Conservation (phyloP, 257 asterid species). For the Knoxia roxburghii region DNA sequence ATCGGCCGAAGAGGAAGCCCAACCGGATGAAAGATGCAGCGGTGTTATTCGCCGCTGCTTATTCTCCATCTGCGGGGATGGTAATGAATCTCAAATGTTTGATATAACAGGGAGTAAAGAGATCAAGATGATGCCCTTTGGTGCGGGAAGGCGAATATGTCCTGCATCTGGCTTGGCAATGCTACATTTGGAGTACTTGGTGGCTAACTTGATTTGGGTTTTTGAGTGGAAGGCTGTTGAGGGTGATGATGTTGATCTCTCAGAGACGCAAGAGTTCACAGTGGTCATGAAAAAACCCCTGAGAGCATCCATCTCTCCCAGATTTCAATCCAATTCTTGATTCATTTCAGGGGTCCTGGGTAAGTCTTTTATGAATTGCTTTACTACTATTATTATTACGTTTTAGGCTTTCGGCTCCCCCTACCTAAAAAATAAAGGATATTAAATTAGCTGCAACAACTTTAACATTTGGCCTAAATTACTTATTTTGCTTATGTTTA, state of each 20-base stretch:
- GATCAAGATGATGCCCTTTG: conserved; percentile 88
- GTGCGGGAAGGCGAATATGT: conserved; percentile 64
- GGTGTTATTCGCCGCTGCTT: no score
- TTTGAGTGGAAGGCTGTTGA: conserved; percentile 34
- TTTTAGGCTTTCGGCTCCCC: no score
- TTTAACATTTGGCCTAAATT: no score
- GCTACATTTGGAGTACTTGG: conserved; percentile 64
- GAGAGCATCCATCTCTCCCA: conserved; percentile 17
- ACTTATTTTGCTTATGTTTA: no score
- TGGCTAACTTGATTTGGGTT: conserved; percentile 52
- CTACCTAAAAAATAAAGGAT: no score
- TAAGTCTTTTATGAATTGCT: no score
- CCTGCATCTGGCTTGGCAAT: conserved; percentile 50
- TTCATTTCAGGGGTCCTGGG: no score
- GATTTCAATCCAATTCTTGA: conserved; percentile 3
- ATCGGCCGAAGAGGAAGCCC: no score
- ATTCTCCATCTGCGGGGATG: no score
- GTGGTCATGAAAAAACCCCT: conserved; percentile 56
- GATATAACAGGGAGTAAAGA: conserved; percentile 57
- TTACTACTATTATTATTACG: no score
- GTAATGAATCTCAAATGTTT: conserved; percentile 19
- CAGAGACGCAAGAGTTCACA: conserved; percentile 51
- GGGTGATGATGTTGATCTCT: conserved; percentile 44
- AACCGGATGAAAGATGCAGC: no score
- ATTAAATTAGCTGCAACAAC: no score